phyloP scores from a whole-genome alignment of 176 grass and related monocot genomes.

The Zoysia pacifica region DNA sequence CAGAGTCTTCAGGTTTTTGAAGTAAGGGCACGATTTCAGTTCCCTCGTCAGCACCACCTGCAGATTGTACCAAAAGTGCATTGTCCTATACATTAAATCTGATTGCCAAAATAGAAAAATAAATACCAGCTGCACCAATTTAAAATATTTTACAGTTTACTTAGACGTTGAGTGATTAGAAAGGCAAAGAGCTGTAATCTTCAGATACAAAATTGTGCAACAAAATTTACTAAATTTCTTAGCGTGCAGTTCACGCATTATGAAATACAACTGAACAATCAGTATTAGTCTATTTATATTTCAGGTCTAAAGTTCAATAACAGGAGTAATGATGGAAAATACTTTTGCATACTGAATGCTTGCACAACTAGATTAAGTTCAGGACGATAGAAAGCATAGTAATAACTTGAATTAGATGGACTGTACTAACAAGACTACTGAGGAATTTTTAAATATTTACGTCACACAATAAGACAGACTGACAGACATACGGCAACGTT shows the following conservation, averaged over 20 bases:
- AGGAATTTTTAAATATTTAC: background rate
- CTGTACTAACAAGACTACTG: background rate
- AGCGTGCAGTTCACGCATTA: background rate
- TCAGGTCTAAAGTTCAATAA: background rate
- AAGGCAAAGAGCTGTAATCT: background rate
- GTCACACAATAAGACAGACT: background rate
- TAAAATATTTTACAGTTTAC: background rate
- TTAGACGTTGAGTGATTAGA: background rate
- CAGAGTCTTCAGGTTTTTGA: constrained; percentile 40
- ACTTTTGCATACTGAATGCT: background rate
- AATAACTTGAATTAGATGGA: background rate
- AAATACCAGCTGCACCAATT: background rate
- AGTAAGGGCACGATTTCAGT: constrained; percentile 18
- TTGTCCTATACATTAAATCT: background rate
- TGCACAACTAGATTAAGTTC: background rate
- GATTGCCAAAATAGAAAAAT: background rate
- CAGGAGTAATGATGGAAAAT: background rate
- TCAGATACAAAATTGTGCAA: background rate
- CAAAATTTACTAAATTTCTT: background rate
- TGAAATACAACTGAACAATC: background rate
- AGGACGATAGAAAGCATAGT: background rate
- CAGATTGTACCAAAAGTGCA: constrained; percentile 27
- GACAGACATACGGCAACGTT: background rate
- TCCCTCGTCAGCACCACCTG: constrained; percentile 32
- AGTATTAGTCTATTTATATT: background rate